Conservation (phyloP, 306 rosid species). For the Medicago arabica region DNA sequence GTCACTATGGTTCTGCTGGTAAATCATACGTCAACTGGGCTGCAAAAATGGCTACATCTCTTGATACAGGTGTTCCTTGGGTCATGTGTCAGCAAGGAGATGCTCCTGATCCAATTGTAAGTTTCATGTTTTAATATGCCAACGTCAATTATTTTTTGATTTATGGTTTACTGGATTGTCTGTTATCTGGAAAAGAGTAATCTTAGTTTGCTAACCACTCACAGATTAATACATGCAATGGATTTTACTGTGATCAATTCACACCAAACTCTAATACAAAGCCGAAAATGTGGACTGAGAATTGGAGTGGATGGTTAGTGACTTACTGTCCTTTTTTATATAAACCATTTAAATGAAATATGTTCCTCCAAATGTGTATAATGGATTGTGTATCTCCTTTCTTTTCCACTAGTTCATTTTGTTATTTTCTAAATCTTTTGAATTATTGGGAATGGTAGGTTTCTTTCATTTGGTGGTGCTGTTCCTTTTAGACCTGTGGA, state of each 20-base stretch:
- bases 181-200: slow-evolving; percentile 8
- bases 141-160: background rate
- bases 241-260: slow-evolving; percentile 94
- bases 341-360: slow-evolving; percentile 9
- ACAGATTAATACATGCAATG: slow-evolving; percentile 97
- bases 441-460: slow-evolving; percentile 58
- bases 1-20: slow-evolving; percentile 69
- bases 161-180: slow-evolving; percentile 22
- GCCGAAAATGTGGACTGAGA: slow-evolving; percentile 99
- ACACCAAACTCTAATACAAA: slow-evolving; percentile 79
- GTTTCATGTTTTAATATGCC: slow-evolving; percentile 36
- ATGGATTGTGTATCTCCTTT: too few species aligned
- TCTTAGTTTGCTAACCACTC: slow-evolving; percentile 28
- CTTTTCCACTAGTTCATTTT: background rate
- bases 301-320: slow-evolving; percentile 91
- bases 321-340: slow-evolving; percentile 43
- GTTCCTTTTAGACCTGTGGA: slow-evolving; percentile 84
- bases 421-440: slow-evolving; percentile 15
- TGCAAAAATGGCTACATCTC: slow-evolving; percentile 85
- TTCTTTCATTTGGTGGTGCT: slow-evolving; percentile 82
- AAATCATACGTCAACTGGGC: slow-evolving; percentile 90
- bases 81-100: slow-evolving; percentile 96
- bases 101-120: slow-evolving; percentile 96
- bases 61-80: slow-evolving; percentile 99
- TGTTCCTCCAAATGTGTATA: slow-evolving; percentile 1